Percentiles rank a stretch among this genome's conserved stretches.
Conservation (phyloP, 805 yeast species). For the Ogataea ganodermae region DNA sequence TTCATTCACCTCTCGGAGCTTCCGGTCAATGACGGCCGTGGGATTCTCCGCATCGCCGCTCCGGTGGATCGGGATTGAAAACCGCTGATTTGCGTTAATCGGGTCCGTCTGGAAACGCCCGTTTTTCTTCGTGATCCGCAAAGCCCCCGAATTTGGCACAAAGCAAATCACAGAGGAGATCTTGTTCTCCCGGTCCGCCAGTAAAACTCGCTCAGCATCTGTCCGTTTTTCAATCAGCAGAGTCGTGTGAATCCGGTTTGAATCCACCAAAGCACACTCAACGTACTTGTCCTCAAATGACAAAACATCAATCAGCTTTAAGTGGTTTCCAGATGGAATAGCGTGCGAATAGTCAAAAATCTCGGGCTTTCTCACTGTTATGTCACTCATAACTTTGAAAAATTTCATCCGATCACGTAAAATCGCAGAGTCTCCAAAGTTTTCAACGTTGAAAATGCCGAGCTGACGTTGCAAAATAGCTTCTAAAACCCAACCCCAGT, state of each 20-base stretch:
- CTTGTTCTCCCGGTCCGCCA: constrained; percentile 29
- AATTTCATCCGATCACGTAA: constrained; percentile 39
- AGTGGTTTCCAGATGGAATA: constrained; percentile 42
- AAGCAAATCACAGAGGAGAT: constrained; percentile 31
- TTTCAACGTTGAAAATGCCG: constrained; percentile 67
- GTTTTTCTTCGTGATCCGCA: constrained; percentile 30
- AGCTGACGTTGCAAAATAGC: constrained; percentile 49
- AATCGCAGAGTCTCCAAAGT: constrained; percentile 55
- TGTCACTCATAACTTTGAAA: constrained; percentile 38
- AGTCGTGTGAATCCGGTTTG: constrained; percentile 56
- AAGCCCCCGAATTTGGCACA: constrained; percentile 25
- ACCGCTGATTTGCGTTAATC: constrained; percentile 21
- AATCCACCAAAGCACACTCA: constrained; percentile 65
- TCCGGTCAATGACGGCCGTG: constrained; percentile 21
- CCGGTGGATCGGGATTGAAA: constrained; percentile 21
- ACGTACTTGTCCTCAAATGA: constrained; percentile 55
- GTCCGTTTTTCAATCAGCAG: constrained; percentile 53
- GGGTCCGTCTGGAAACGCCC: constrained; percentile 36
- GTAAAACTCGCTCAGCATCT: constrained; percentile 50
- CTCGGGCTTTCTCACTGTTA: constrained; percentile 58
- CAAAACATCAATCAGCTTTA: constrained; percentile 62
- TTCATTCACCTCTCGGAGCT: constrained; percentile 16
- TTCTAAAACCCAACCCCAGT: constrained; percentile 67
- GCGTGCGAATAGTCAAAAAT: constrained; percentile 52
- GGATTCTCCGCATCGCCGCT: constrained; percentile 28